These are phyloP conservation scores for Clavispora asparagi DNA, from an alignment of 805 yeast genomes.

Conservation along the genomic window DNA sequence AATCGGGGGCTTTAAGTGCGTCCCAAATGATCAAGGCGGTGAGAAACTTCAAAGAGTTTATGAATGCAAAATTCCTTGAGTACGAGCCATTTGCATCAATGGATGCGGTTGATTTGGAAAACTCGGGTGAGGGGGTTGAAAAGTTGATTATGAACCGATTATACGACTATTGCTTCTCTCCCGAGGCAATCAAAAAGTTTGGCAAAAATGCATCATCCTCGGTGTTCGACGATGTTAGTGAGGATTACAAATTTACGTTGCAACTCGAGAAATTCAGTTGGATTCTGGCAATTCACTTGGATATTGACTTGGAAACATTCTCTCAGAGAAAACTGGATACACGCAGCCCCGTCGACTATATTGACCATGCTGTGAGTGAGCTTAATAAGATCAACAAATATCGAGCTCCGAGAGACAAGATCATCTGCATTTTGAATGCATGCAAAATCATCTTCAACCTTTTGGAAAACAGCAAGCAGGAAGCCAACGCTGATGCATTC, in stretches of 20 bases:
- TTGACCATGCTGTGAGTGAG: constrained; percentile 64
- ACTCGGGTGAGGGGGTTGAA: constrained; percentile 87
- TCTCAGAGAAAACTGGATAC: constrained; percentile 23
- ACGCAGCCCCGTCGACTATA: constrained; percentile 32
- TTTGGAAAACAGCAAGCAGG: constrained; percentile 64
- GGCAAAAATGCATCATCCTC: constrained; percentile 17
- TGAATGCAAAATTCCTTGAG: constrained; percentile 53
- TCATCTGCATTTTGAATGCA: constrained; percentile 83
- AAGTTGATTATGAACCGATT: constrained; percentile 86
- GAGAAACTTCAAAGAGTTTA: constrained; percentile 69
- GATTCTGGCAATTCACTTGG: constrained; percentile 72
- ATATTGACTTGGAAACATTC: constrained; percentile 48
- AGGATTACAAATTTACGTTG: constrained; percentile 49
- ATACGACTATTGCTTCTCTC: constrained; percentile 75
- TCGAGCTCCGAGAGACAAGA: constrained; percentile 91
- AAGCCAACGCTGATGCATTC: constrained; percentile 86
- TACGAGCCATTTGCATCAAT: constrained; percentile 73
- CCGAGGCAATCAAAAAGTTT: constrained; percentile 44
- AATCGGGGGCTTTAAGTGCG: constrained; percentile 54
- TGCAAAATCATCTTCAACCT: constrained; percentile 91
- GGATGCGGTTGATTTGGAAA: constrained; percentile 51
- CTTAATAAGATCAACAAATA: constrained; percentile 72
- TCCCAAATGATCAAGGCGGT: constrained; percentile 76
- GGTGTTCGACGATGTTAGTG: constrained; percentile 51
- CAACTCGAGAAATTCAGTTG: constrained; percentile 64